Evolutionary conservation across 2,329 filamentous ascomycete genomes (phyloP), one percentile per base, ranked within the genome.

Genomic region (Tolypocladium amazonense): DNA sequence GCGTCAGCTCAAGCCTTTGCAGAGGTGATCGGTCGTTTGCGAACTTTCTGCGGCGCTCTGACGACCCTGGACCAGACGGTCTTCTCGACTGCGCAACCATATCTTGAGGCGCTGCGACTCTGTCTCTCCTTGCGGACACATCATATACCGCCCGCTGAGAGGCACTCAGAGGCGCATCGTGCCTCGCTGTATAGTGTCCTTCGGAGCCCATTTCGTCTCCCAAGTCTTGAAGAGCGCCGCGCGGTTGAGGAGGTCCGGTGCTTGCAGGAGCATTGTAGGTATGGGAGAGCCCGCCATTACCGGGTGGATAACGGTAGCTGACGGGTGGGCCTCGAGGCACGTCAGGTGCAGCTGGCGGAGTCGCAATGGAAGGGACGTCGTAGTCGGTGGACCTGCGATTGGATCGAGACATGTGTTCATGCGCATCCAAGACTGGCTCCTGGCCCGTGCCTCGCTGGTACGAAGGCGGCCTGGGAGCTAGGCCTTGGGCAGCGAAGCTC

Each of bases 1-100:
- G 82, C 68, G 90, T 94, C 69, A 90, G 85, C 77, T 99, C 93
- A 65, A 99, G 83, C 77, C 88, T 94, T 74, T 99, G 93, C 58
- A 99, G 81, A 58, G 95, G 94, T 63, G 93, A 97, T 68, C 89
- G 86, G 71, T 95, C 88, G 60, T 88, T 82, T 68, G 93, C 89
- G 75, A 89, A 86, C 76, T 80, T 78, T 78, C 77, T 82, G 59
- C 78, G 75, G 64, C 79, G 76, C 65, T 77, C 75, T 58, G 72
- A 70, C 57, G 72, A 75, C 63, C 70, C 73, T 57, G 65, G 72
- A 50, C 70, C 60, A 6, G 78, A 76, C 25, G 72, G 69, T 68
- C 71, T 76, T 66, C 71, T 75, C 2, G 69, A 66, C 59, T 74
- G 71, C 47, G 66, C 58, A 47, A 61, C 61, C 23, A 64, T 56